Evolutionary conservation across 2,329 filamentous ascomycete genomes (phyloP).

Genomic region (Beauveria sp.): DNA sequence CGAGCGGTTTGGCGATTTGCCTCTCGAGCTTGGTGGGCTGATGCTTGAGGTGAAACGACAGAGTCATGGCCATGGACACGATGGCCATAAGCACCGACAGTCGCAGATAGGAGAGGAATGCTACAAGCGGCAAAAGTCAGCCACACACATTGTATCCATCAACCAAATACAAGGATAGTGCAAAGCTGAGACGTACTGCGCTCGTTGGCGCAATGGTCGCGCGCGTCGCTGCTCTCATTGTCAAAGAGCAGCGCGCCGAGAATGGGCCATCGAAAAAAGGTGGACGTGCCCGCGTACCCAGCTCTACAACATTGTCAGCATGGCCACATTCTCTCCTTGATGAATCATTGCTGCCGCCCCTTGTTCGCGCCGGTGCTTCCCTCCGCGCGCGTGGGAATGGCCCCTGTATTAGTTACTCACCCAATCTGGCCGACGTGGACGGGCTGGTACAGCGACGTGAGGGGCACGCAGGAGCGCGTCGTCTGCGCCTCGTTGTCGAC

Average conservation of each 20-base stretch:
- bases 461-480: conserved; percentile 31
- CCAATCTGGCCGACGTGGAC: conserved; percentile 36
- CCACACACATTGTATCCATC: neutral
- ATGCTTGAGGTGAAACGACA: conserved; percentile 84
- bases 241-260: conserved; percentile 64
- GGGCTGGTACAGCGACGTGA: conserved; percentile 32
- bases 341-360: neutral
- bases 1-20: conserved; percentile 73
- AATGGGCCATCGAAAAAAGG: conserved; percentile 55
- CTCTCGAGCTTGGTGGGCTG: conserved; percentile 64
- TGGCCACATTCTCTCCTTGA: no score
- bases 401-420: conserved; percentile 17
- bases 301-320: conserved; percentile 3
- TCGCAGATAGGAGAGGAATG: conserved; percentile 85
- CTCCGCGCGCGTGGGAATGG: no score
- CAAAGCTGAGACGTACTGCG: conserved; percentile 40
- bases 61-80: conserved; percentile 80
- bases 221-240: conserved; percentile 65
- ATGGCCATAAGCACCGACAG: conserved; percentile 86
- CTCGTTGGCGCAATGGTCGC: conserved; percentile 75
- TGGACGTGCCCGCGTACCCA: conserved; percentile 22
- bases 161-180: no score
- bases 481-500: conserved; percentile 30
- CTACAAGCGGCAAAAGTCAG: conserved; percentile 22
- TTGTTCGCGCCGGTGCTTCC: neutral